phyloP scores from a whole-genome alignment of 306 rosid species.

The Cucurbita pepo region DNA sequence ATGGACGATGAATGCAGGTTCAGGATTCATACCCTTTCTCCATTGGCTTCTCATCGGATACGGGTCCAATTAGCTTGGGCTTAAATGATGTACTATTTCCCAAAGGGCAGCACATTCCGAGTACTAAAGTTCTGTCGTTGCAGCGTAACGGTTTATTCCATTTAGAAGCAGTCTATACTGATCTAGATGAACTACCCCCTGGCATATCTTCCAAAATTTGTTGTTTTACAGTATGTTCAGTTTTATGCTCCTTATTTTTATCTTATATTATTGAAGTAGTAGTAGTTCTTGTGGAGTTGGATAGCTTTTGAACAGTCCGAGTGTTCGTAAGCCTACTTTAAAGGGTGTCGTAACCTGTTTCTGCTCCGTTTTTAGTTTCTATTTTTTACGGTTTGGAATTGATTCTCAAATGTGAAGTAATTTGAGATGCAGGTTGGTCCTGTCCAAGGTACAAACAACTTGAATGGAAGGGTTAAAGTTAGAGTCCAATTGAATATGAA shows the following conservation, averaged over 20 bases:
- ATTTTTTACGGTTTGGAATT: neutral
- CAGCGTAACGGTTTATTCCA: conserved; percentile 40
- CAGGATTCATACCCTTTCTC: conserved; percentile 71
- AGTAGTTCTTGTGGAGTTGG: neutral
- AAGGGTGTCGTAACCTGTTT: neutral
- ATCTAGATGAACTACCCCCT: conserved; percentile 47
- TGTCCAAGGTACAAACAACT: conserved; percentile 36
- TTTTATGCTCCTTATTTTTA: conserved; percentile 1
- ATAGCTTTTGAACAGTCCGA: neutral
- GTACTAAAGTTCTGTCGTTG: conserved; percentile 35
- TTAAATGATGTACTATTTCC: conserved; percentile 48
- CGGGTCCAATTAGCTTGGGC: conserved; percentile 31
- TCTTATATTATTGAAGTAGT: neutral
- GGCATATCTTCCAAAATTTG: conserved; percentile 42
- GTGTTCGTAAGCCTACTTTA: neutral
- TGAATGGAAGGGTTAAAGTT: conserved; percentile 60
- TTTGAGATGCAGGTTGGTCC: conserved; percentile 68
- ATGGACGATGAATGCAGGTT: conserved; percentile 32
- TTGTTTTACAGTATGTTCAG: conserved; percentile 45
- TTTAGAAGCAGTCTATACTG: conserved; percentile 60
- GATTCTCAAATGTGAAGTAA: neutral
- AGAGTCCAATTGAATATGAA: conserved; percentile 62
- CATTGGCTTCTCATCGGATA: conserved; percentile 42
- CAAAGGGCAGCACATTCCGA: conserved; percentile 63
- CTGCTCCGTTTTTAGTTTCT: neutral